Percentiles rank a stretch among this genome's conserved stretches.
Evolutionary conservation across 257 asterid species (phyloP).

Genomic region (Solanum neorickii): DNA sequence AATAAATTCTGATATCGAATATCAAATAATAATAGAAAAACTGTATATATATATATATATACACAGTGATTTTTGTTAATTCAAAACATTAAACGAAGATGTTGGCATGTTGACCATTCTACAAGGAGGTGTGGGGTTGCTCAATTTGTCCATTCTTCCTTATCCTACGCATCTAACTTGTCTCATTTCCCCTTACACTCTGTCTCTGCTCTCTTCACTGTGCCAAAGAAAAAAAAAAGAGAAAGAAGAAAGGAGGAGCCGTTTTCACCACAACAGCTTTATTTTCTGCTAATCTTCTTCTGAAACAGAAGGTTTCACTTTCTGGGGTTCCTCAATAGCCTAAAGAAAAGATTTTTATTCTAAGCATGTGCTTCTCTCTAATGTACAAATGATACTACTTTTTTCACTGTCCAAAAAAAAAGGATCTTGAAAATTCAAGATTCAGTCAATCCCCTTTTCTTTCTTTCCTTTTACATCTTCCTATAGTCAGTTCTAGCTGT

Average conservation of each 20-base stretch:
- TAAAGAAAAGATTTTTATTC: not conserved
- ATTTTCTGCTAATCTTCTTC: not conserved
- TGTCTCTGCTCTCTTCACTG: not conserved
- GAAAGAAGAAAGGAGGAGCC: constrained; percentile 43
- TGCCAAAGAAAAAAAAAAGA: not conserved
- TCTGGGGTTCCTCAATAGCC: constrained; percentile 9
- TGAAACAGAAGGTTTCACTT: constrained; percentile 7
- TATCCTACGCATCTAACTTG: constrained; percentile 19
- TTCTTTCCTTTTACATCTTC: constrained; percentile 15
- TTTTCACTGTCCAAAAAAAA: not conserved
- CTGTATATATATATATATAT: not conserved
- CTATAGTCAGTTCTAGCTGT: constrained; percentile 34
- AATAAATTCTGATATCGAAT: too few relatives aligned
- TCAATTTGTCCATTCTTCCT: constrained; percentile 10
- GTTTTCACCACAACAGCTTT: constrained; percentile 40
- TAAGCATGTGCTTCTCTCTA: not conserved
- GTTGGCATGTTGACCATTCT: constrained; percentile 9
- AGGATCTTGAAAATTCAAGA: not conserved
- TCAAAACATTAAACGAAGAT: not conserved
- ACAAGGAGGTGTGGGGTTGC: constrained; percentile 7
- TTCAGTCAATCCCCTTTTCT: constrained; percentile 14
- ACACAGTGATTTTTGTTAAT: not conserved
- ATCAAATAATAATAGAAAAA: not conserved
- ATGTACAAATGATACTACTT: constrained; percentile 18
- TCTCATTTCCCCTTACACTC: not conserved